A percentile compares a stretch with the other conserved stretches of the same genome.
Evolutionary conservation across 495 filamentous ascomycete species (phyloP).

Genomic region (Filosporella fistucella): DNA sequence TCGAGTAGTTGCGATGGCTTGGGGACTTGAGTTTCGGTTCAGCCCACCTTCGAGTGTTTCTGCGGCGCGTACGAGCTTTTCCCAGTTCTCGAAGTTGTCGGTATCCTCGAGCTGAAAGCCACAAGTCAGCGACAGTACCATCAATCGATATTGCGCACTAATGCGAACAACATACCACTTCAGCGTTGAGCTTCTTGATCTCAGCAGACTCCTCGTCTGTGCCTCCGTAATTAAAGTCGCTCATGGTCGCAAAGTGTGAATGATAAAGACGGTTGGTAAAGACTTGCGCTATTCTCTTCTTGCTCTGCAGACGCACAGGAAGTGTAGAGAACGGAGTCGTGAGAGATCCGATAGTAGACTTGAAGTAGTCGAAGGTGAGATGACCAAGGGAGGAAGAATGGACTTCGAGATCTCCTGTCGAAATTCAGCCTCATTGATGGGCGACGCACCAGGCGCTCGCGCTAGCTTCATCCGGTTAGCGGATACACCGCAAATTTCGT

Average conservation of each 20-base stretch:
- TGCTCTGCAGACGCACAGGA: constrained; percentile 10
- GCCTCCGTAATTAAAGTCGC: constrained; percentile 59
- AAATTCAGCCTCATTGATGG: constrained; percentile 10
- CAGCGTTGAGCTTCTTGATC: constrained; percentile 69
- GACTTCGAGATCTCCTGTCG: no score
- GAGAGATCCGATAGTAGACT: no score
- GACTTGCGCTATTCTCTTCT: constrained; percentile 11
- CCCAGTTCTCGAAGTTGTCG: constrained; percentile 94
- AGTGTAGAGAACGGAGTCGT: background rate
- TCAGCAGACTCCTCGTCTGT: constrained; percentile 84
- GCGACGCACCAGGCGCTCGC: no score
- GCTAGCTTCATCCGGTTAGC: no score
- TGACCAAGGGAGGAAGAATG: background rate
- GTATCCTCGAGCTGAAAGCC: constrained; percentile 64
- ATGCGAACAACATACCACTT: constrained; percentile 62
- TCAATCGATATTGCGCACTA: no score
- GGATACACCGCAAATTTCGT: no score
- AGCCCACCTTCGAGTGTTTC: constrained; percentile 88
- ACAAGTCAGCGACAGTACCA: no score
- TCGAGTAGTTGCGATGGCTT: constrained; percentile 81
- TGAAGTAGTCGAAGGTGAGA: constrained; percentile 1
- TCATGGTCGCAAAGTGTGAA: constrained; percentile 17
- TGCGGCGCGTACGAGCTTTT: constrained; percentile 79
- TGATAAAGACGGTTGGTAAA: background rate
- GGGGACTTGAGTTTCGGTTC: constrained; percentile 92